Conservation (phyloP, 2,329 filamentous ascomycete species). For the Thelonectria rubi region DNA sequence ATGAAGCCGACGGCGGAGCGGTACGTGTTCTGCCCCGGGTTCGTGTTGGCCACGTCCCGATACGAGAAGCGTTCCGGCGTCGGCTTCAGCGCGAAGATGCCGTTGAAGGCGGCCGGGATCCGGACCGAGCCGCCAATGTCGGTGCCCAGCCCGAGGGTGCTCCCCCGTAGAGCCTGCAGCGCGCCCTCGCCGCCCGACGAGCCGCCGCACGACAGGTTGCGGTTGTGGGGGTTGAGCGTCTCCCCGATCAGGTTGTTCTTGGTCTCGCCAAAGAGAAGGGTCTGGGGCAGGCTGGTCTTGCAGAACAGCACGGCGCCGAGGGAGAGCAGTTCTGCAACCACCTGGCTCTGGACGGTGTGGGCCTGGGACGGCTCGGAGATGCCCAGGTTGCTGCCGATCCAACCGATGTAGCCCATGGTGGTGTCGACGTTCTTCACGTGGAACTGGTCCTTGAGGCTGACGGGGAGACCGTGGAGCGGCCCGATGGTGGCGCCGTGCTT, state of each 20-base stretch:
- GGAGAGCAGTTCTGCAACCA: constrained; percentile 30
- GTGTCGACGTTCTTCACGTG: constrained; percentile 64
- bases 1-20: constrained; percentile 72
- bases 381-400: constrained; percentile 34
- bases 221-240: constrained; percentile 48
- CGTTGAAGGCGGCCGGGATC: constrained; percentile 45
- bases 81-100: constrained; percentile 33
- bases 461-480: constrained; percentile 35
- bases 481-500: constrained; percentile 24
- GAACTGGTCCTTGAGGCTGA: constrained; percentile 65
- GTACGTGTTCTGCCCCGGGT: constrained; percentile 67
- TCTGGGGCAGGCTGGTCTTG: constrained; percentile 41
- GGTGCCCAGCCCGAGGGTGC: constrained; percentile 47
- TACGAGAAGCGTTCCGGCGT: constrained; percentile 33
- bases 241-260: constrained; percentile 48
- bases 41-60: constrained; percentile 36
- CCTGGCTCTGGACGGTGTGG: constrained; percentile 31
- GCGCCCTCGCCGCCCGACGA: constrained; percentile 50
- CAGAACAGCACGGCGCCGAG: constrained; percentile 38
- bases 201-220: constrained; percentile 46
- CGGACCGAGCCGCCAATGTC: constrained; percentile 49
- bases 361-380: neutral
- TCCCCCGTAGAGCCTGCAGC: constrained; percentile 45
- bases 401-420: constrained; percentile 50
- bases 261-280: constrained; percentile 40